Percentiles rank a stretch among this genome's conserved stretches.
These are phyloP conservation scores for Metarhizium humberi DNA, from an alignment of 2,329 filamentous ascomycete species.

Conservation along the genomic window DNA sequence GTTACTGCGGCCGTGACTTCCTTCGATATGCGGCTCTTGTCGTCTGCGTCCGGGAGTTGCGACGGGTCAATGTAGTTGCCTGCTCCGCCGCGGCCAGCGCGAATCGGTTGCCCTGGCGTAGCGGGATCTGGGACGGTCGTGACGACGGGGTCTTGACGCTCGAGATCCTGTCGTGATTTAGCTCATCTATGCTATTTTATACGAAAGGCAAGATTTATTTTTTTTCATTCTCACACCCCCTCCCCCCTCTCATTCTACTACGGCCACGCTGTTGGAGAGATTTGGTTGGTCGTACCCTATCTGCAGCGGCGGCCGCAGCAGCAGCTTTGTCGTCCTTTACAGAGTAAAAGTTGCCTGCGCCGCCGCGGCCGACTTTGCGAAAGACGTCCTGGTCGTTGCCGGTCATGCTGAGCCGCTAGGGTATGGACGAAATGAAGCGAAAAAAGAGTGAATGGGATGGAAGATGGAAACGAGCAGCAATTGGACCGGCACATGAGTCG, in stretches of 20 bases:
- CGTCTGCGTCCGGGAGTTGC: constrained; percentile 21
- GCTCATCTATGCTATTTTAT: not conserved
- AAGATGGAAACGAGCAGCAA: not conserved
- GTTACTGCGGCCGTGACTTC: constrained; percentile 24
- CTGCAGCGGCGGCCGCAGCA: constrained; percentile 13
- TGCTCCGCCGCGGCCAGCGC: constrained; percentile 34
- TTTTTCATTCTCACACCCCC: too few species aligned
- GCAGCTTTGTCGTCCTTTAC: constrained; percentile 41
- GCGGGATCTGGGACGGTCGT: not conserved
- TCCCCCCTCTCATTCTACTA: too few species aligned
- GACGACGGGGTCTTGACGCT: constrained; percentile 22
- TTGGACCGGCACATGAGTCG: not conserved
- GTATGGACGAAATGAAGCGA: not conserved
- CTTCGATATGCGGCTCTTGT: constrained; percentile 24
- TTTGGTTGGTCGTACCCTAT: constrained; percentile 3
- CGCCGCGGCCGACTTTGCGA: constrained; percentile 48
- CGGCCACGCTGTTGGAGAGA: too few species aligned
- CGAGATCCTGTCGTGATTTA: constrained; percentile 22
- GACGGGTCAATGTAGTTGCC: constrained; percentile 45
- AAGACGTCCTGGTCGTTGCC: constrained; percentile 31
- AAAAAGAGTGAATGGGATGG: not conserved
- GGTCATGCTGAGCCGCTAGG: constrained; percentile 6
- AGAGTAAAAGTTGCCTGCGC: constrained; percentile 53
- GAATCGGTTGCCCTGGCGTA: constrained; percentile 10
- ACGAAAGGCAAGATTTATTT: not conserved